phyloP scores from a whole-genome alignment of 139 green algal species.

The Tetradesmus obliquus region DNA sequence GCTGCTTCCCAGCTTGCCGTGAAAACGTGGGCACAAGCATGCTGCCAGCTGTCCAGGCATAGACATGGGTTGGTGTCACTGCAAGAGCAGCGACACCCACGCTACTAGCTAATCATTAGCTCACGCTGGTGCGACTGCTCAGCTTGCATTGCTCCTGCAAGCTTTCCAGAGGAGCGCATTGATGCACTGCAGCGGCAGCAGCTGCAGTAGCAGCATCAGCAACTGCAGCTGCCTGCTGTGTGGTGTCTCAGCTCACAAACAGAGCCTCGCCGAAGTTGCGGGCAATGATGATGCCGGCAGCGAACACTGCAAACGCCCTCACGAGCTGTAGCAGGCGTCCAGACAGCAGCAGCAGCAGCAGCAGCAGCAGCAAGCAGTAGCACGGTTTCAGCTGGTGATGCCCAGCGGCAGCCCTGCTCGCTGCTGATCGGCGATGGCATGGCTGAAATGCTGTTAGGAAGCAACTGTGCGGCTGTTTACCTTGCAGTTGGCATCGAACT shows the following conservation, averaged over 20 bases:
- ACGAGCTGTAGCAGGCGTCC: background rate
- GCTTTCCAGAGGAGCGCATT: background rate
- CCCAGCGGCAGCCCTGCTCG: background rate
- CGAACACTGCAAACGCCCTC: conserved; percentile 39
- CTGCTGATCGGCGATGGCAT: background rate
- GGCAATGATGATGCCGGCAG: conserved; percentile 35
- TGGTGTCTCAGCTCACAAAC: conserved; percentile 40
- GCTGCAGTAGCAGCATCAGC: background rate
- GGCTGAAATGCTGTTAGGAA: background rate
- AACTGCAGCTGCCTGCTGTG: background rate
- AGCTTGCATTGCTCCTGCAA: background rate
- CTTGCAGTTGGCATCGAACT: conserved; percentile 41
- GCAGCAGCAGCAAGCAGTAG: background rate
- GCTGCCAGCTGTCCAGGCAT: no score
- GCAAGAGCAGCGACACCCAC: background rate
- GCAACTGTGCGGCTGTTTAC: background rate
- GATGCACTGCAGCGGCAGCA: background rate
- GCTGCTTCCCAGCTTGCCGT: no score
- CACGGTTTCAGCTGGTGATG: background rate
- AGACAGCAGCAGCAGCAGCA: background rate
- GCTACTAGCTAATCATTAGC: background rate
- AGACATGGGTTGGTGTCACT: background rate
- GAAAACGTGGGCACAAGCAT: no score
- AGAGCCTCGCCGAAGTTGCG: conserved; percentile 47
- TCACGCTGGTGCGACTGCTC: background rate